phyloP scores from a whole-genome alignment of 2,329 filamentous ascomycete genomes.

The Grosmannia serpens region DNA sequence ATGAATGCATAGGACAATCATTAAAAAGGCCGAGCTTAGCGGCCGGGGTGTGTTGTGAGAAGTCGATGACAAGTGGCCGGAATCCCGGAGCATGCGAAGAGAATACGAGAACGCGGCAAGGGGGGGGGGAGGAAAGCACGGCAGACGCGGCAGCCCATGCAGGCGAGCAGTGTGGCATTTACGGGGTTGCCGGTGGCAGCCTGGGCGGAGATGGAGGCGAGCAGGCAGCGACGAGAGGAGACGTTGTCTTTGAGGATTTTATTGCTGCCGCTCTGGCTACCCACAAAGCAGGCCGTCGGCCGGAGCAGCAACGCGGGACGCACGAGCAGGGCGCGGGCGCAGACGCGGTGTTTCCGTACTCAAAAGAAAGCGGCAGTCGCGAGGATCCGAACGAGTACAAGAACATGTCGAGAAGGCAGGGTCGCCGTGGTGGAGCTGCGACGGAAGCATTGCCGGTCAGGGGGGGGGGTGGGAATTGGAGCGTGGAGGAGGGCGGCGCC shows the following conservation, averaged over 20 bases:
- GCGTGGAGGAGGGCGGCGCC: neutral
- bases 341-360: constrained; percentile 19
- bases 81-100: too few species aligned
- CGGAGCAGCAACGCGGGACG: neutral
- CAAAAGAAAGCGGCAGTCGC: constrained; percentile 24
- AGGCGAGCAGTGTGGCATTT: neutral
- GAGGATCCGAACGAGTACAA: constrained; percentile 55
- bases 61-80: too few species aligned
- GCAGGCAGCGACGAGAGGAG: neutral
- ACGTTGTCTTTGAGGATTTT: neutral
- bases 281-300: neutral
- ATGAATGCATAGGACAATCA: too few species aligned
- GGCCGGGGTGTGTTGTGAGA: too few species aligned
- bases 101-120: too few species aligned
- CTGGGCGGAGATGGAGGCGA: neutral
- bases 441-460: constrained; percentile 20
- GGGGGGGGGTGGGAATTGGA: constrained; percentile 17
- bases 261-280: neutral
- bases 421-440: constrained; percentile 19
- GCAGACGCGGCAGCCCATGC: neutral
- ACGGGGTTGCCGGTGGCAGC: neutral
- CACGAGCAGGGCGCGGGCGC: neutral
- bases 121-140: too few species aligned
- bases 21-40: too few species aligned
- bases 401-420: constrained; percentile 35